These are phyloP conservation scores for Mycena galericulata DNA, from an alignment of 768 basidiomycete genomes.

Conservation along the genomic window DNA sequence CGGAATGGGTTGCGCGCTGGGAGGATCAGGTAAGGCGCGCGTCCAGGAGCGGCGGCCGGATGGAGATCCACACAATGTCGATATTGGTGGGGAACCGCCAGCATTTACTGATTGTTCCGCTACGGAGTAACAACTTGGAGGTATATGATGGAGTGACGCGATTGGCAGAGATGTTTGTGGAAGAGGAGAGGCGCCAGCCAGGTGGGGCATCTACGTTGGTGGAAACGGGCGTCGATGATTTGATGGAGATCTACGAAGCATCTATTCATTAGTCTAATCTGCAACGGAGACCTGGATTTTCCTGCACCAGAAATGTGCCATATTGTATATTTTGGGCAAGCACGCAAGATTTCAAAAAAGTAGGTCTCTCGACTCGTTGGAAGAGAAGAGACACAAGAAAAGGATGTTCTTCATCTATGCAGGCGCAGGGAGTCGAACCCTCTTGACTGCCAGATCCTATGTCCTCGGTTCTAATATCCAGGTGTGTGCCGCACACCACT, in stretches of 20 bases:
- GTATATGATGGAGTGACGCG: not conserved
- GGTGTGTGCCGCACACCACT: too few relatives aligned
- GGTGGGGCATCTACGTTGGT: not conserved
- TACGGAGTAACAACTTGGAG: not conserved
- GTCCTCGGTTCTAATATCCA: too few relatives aligned
- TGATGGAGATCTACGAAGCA: not conserved
- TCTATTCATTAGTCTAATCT: not conserved
- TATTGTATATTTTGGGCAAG: too few relatives aligned
- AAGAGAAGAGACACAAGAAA: too few relatives aligned
- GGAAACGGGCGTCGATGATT: not conserved
- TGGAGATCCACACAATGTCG: slow-evolving; percentile 1
- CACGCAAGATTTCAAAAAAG: too few relatives aligned
- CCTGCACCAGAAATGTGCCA: too few relatives aligned
- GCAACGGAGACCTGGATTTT: too few relatives aligned
- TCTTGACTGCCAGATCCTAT: too few relatives aligned
- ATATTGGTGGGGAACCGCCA: not conserved
- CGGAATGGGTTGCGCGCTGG: slow-evolving; percentile 3
- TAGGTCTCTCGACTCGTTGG: too few relatives aligned
- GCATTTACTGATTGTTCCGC: not conserved
- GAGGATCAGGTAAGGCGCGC: slow-evolving; percentile 8
- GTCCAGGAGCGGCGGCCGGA: not conserved
- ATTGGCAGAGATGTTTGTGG: not conserved
- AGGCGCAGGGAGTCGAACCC: too few relatives aligned
- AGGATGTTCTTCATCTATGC: too few relatives aligned
- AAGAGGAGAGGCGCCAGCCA: not conserved